Conservation (phyloP, 169 alveolate genomes). For the Cyclospora cayetanensis region DNA sequence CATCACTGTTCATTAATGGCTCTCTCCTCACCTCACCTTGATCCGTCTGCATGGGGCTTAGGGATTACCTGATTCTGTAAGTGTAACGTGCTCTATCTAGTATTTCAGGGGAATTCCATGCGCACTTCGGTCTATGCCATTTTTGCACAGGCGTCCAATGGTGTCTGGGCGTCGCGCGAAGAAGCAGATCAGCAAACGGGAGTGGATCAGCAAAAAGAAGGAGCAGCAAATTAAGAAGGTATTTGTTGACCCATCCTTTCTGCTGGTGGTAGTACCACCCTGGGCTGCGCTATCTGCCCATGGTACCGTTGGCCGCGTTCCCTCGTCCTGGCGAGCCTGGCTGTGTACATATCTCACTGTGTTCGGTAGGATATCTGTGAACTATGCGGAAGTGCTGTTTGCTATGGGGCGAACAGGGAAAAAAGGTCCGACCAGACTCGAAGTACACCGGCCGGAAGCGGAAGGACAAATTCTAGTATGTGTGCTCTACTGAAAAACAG, state of each 20-base stretch:
- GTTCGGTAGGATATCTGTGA: no score
- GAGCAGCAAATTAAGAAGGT: constrained; percentile 74
- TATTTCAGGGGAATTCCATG: no score
- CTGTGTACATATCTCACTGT: no score
- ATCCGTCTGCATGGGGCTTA: no score
- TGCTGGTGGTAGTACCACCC: background rate
- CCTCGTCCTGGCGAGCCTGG: no score
- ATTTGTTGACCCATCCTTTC: background rate
- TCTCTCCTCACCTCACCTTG: no score
- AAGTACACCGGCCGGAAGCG: constrained; percentile 94
- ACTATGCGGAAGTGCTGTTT: background rate
- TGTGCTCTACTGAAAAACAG: background rate
- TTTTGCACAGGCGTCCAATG: background rate
- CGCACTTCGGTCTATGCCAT: no score
- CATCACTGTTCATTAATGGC: no score
- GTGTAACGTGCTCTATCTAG: no score
- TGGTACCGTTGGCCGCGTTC: no score
- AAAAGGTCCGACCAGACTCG: constrained; percentile 89
- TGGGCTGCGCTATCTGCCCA: no score
- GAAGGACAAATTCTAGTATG: constrained; percentile 74
- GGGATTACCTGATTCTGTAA: no score
- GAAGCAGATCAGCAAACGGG: background rate
- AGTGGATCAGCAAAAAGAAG: constrained; percentile 80
- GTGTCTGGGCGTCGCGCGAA: background rate
- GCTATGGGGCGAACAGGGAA: constrained; percentile 68